Base-by-base conservation (phyloP, 257 asterid species). In the Solanum bukasovii region DNA sequence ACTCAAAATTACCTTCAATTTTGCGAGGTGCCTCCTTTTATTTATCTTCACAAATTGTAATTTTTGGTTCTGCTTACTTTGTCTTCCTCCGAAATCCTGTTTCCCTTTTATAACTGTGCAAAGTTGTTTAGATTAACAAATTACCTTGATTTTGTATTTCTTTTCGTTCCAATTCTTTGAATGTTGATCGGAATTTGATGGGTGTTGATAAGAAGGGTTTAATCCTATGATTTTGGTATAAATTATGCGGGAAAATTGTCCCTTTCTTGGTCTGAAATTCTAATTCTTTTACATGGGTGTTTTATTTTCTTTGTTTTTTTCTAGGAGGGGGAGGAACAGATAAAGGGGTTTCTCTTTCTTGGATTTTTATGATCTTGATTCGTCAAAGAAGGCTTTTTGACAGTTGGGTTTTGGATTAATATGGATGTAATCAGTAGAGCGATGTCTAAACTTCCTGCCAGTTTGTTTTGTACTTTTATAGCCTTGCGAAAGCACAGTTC, bases 311-410 rank as follows among this genome's bases (percentile, higher is more conserved):
- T 56, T 56, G 10, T 4, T 4, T 25, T 23, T n/a, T 13, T 78
- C 16, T n/a, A 1, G 59, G 34, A 0, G 52, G 31, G 59, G 84
- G 12, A 0, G 0, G 13, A 33, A 0, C n/a, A 5, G 29, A 21
- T 21, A 74, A 0, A 25, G 67, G 85, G 67, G 16, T 79, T 79
- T 61, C 85, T 79, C 38, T 84, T 20, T 44, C 61, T 25, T 71
- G 84, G 68, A 77, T 37, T 18, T 85, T 86, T 29, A 84, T 27
- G 67, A 9, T 35, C 35, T 88, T 90, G 90, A 87, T 88, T 87
- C 56, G 38, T 67, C 49, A 37, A 81, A 85, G 46, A 71, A 71
- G 13, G 33, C 42, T 16, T 65, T 87, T 70, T 59, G 40, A 31
- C 74, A 14, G 37, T 83, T 34, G 83, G 16, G 73, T 18, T 49